A percentile compares a stretch with the other conserved stretches of the same genome.
Conservation (phyloP, 2,329 filamentous ascomycete species). For the Triangularia verruculosa region DNA sequence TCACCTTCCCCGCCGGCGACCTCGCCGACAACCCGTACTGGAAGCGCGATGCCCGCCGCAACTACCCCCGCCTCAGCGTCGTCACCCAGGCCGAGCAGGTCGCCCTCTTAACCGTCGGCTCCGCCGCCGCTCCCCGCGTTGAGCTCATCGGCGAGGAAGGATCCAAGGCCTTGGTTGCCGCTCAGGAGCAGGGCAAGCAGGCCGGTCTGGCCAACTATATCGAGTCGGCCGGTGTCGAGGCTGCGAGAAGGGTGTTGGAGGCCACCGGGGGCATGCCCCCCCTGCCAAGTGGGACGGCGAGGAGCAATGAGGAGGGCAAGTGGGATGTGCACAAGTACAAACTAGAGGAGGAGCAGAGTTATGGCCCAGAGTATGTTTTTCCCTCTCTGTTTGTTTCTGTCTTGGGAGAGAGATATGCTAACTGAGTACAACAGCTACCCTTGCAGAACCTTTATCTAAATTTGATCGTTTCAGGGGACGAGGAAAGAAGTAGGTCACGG, state of each 20-base stretch:
- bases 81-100: slow-evolving; percentile 84
- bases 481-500: slow-evolving; percentile 6
- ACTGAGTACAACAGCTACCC: slow-evolving; percentile 52
- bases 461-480: slow-evolving; percentile 18
- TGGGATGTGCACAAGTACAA: slow-evolving; percentile 69
- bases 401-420: slow-evolving; percentile 29
- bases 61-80: slow-evolving; percentile 76
- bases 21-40: slow-evolving; percentile 93
- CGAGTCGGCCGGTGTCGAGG: slow-evolving; percentile 50
- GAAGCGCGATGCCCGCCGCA: slow-evolving; percentile 85
- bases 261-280: slow-evolving; percentile 72
- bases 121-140: slow-evolving; percentile 73
- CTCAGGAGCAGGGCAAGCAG: slow-evolving; percentile 68
- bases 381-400: not conserved
- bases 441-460: slow-evolving; percentile 59
- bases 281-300: slow-evolving; percentile 64
- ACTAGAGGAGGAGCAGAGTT: slow-evolving; percentile 65
- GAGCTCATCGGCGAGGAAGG: slow-evolving; percentile 68
- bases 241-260: slow-evolving; percentile 60
- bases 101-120: slow-evolving; percentile 80
- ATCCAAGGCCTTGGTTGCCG: slow-evolving; percentile 66
- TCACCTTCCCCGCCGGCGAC: slow-evolving; percentile 79
- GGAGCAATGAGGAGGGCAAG: slow-evolving; percentile 50
- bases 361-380: slow-evolving; percentile 62
- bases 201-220: slow-evolving; percentile 70